These are phyloP conservation scores for Colletotrichum destructivum DNA, from an alignment of 2,329 filamentous ascomycete species.

Conservation along the genomic window DNA sequence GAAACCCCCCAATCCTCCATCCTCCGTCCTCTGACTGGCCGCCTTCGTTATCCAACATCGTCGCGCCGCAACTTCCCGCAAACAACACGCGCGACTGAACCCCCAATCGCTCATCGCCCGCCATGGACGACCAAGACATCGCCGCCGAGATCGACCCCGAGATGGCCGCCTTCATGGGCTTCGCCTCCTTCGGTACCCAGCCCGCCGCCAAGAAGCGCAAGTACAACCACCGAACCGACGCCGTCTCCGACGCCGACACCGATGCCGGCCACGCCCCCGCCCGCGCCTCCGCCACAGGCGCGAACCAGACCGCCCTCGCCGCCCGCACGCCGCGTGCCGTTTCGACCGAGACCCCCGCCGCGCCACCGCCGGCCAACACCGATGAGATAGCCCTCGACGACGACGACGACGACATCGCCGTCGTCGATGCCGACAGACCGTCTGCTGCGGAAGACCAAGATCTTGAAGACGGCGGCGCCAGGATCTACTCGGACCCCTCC, in stretches of 20 bases:
- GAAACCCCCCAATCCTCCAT: too few species aligned
- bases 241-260: slow-evolving; percentile 57
- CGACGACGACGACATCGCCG: slow-evolving; percentile 52
- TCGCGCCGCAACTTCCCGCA: not conserved
- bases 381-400: slow-evolving; percentile 64
- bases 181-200: slow-evolving; percentile 77
- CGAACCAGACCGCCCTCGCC: slow-evolving; percentile 57
- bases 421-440: slow-evolving; percentile 56
- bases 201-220: slow-evolving; percentile 75
- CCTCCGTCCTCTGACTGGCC: not conserved
- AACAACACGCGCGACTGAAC: not conserved
- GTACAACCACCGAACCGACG: slow-evolving; percentile 71
- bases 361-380: slow-evolving; percentile 49
- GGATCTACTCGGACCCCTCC: slow-evolving; percentile 21
- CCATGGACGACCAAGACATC: slow-evolving; percentile 45
- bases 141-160: slow-evolving; percentile 47
- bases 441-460: slow-evolving; percentile 40
- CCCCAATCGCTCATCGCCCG: slow-evolving; percentile 2
- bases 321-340: slow-evolving; percentile 40
- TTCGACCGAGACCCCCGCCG: slow-evolving; percentile 24
- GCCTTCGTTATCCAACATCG: not conserved
- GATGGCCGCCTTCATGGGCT: slow-evolving; percentile 80
- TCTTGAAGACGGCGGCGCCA: slow-evolving; percentile 28
- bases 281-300: slow-evolving; percentile 49
- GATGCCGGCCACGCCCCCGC: slow-evolving; percentile 48